These are phyloP conservation scores for Lachancea dasiensis DNA, from an alignment of 805 yeast species.

Conservation along the genomic window DNA sequence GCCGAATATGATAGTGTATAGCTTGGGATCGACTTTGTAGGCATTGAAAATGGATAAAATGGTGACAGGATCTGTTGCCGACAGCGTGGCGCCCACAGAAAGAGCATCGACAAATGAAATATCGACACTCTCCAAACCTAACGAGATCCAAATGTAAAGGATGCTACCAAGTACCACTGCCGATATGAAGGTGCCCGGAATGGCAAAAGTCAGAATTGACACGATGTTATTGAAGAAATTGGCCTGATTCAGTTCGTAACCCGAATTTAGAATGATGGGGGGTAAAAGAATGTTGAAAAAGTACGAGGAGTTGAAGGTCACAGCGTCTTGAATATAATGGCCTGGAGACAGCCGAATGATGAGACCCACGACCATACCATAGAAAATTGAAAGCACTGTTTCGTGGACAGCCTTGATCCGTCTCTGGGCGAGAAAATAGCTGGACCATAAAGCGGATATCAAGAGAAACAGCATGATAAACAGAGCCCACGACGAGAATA, in stretches of 20 bases:
- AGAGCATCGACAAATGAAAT: slow-evolving; percentile 95
- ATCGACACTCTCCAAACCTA: slow-evolving; percentile 83
- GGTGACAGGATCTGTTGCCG: slow-evolving; percentile 98
- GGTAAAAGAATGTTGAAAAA: slow-evolving; percentile 92
- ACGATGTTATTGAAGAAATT: slow-evolving; percentile 91
- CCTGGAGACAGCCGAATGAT: slow-evolving; percentile 90
- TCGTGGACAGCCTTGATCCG: slow-evolving; percentile 95
- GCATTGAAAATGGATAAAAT: slow-evolving; percentile 94
- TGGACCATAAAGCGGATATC: slow-evolving; percentile 89
- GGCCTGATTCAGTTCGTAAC: slow-evolving; percentile 93
- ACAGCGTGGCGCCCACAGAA: slow-evolving; percentile 94
- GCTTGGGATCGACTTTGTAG: slow-evolving; percentile 95
- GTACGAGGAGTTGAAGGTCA: slow-evolving; percentile 88
- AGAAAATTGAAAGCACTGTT: slow-evolving; percentile 90
- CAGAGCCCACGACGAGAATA: slow-evolving; percentile 95
- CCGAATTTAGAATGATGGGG: slow-evolving; percentile 93
- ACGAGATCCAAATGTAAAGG: slow-evolving; percentile 79
- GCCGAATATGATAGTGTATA: slow-evolving; percentile 95
- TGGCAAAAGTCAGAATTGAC: slow-evolving; percentile 87
- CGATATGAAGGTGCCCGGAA: slow-evolving; percentile 92
- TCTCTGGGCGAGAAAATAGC: slow-evolving; percentile 85
- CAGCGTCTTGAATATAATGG: slow-evolving; percentile 94
- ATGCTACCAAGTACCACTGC: slow-evolving; percentile 88
- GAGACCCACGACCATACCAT: slow-evolving; percentile 94
- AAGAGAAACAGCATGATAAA: slow-evolving; percentile 76